Conservation (phyloP, 2,329 filamentous ascomycete species). For the Trichoderma endophyticum region DNA sequence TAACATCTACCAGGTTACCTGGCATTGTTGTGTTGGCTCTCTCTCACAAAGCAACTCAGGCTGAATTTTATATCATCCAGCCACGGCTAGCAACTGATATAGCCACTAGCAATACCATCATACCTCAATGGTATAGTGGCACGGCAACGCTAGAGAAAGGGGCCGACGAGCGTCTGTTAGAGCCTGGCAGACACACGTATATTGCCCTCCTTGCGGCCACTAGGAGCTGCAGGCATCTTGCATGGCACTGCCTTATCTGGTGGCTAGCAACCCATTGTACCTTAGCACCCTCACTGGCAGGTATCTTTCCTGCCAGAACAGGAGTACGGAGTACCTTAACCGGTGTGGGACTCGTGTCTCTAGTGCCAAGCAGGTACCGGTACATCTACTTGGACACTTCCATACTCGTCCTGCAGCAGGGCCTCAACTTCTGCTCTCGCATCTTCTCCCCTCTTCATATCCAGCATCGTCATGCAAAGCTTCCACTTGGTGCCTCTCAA, state of each 20-base stretch:
- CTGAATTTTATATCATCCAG: neutral
- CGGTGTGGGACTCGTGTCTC: neutral
- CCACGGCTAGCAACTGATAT: neutral
- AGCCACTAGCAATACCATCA: neutral
- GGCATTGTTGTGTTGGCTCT: neutral
- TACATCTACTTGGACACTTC: neutral
- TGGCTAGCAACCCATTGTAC: neutral
- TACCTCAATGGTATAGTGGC: neutral
- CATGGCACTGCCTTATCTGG: slow-evolving; percentile 2
- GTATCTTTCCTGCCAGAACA: neutral
- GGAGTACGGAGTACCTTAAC: neutral
- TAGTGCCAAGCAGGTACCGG: neutral
- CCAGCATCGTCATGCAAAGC: neutral
- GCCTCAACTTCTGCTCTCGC: neutral
- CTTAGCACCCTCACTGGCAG: neutral
- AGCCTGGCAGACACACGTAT: neutral
- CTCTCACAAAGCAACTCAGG: neutral
- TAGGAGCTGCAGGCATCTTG: neutral
- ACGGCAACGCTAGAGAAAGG: neutral
- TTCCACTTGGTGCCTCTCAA: neutral
- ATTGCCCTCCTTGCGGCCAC: neutral
- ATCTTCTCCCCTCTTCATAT: neutral
- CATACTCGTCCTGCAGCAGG: neutral
- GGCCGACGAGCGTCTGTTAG: neutral
- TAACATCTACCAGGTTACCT: neutral